These are phyloP conservation scores for Aspergillus saccharolyticus DNA, from an alignment of 495 filamentous ascomycete genomes.

Conservation along the genomic window DNA sequence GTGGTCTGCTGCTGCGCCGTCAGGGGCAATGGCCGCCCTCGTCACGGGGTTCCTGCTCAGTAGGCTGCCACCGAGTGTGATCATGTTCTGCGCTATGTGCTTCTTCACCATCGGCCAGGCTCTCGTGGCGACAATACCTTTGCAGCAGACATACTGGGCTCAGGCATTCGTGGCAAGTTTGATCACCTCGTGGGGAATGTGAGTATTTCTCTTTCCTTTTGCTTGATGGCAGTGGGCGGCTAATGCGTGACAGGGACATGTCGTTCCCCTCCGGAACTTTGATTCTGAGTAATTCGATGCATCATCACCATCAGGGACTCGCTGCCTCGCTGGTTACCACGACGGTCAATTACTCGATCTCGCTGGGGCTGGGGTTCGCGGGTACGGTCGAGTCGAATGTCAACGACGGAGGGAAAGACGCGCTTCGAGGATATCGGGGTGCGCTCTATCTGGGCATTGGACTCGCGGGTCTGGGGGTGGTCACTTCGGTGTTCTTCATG, in stretches of 20 bases:
- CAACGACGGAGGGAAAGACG: constrained; percentile 38
- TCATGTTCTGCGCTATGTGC: constrained; percentile 47
- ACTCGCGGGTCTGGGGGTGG: constrained; percentile 12
- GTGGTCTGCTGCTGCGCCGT: constrained; percentile 38
- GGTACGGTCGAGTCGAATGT: constrained; percentile 53
- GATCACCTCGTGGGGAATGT: constrained; percentile 56
- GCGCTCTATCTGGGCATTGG: constrained; percentile 56
- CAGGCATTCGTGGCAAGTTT: constrained; percentile 53
- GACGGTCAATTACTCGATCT: constrained; percentile 57
- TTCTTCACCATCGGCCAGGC: constrained; percentile 42
- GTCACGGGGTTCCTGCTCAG: constrained; percentile 44
- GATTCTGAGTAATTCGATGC: constrained; percentile 53
- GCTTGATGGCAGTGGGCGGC: neutral
- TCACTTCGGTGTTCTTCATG: constrained; percentile 14
- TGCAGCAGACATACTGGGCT: constrained; percentile 54
- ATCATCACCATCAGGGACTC: constrained; percentile 57
- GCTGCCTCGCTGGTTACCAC: constrained; percentile 56
- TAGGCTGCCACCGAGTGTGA: constrained; percentile 34
- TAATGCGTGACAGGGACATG: constrained; percentile 41
- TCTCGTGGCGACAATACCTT: constrained; percentile 43
- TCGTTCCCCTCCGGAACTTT: constrained; percentile 55
- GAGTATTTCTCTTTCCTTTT: neutral
- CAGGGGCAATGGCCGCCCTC: constrained; percentile 46
- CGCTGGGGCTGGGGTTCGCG: constrained; percentile 56
- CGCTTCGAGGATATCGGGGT: constrained; percentile 50